These are phyloP conservation scores for Rhododendron ferrugineum DNA, from an alignment of 148 eudicot species.

Conservation along the genomic window DNA sequence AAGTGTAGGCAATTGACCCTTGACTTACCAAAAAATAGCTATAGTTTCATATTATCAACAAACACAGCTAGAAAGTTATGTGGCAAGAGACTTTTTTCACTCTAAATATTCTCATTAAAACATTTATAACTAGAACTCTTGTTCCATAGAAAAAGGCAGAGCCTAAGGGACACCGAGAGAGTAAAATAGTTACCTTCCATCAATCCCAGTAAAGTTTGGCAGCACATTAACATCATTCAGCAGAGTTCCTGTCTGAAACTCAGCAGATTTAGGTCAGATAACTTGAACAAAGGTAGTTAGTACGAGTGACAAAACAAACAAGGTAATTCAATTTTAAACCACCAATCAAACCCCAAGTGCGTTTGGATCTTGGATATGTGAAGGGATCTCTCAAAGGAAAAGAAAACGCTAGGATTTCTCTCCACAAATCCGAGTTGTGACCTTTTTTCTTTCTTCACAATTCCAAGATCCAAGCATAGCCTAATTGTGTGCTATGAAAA, in stretches of 20 bases:
- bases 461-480: not conserved
- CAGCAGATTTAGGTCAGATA: not conserved
- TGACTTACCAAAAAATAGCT: not conserved
- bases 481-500: not conserved
- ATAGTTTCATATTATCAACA: not conserved
- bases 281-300: not conserved
- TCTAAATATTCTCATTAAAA: not conserved
- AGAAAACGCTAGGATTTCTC: not conserved
- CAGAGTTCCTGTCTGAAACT: conserved; percentile 39
- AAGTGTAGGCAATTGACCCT: not conserved
- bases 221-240: conserved; percentile 27
- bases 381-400: not conserved
- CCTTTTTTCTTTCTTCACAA: not conserved
- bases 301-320: not conserved
- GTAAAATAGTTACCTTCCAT: conserved; percentile 19
- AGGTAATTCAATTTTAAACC: not conserved
- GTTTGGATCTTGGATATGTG: not conserved
- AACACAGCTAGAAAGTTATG: not conserved
- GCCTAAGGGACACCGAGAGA: not conserved
- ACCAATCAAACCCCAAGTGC: not conserved
- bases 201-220: conserved; percentile 22
- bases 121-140: not conserved
- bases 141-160: not conserved
- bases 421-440: not conserved
- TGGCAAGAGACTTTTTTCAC: not conserved